Base-by-base conservation (phyloP, 768 basidiomycete species). In the Russula sp. region DNA sequence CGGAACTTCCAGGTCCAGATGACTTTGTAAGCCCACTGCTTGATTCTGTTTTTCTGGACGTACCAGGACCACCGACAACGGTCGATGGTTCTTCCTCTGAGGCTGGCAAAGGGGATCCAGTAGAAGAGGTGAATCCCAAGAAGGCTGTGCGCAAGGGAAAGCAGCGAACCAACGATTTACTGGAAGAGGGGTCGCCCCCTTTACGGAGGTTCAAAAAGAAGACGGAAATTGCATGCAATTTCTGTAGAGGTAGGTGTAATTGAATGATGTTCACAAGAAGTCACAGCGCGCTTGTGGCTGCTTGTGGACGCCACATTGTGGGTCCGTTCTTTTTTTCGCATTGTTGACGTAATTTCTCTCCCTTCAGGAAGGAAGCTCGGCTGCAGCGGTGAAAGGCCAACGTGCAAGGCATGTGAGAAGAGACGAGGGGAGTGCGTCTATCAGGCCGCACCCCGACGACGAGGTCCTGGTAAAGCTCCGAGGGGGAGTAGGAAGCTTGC, bases 381-480 rank as follows among this genome's bases (percentile, higher is more conserved):
- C 31, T 91, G 89, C 74, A 85, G 88, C 70, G 88, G 88, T 2
- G 77, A 73, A 2, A 79, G 76, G 66, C 89, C 89, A 35, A 72
- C 75, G 6, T 91, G 89, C 67, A 77, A 75, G 7, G 85, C 87
- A 70, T 91, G 89, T 73, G 71, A 68, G 20, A 78, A 78, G 37
- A 84, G 87, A 44, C 75, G 75, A 54, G 73, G 77, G 61, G 68
- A 72, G 35, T 89, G 88, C 70, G 73, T 71, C 61, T 89, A 88
- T 72, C 80, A 79, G 54, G 74, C 76, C 22, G 72, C 77, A 22
- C 75, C 76, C 10, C 73, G 81, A 70, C 82, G 89, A 39, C 82
- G 89, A 53, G 89, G 89, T 1, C 88, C 88, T 60, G 89, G 88
- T 32, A 89, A 86, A 75, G 85, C 86, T 48, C 82, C 84, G 35